These are phyloP conservation scores for Aspergillus transmontanensis DNA, from an alignment of 2,329 filamentous ascomycete genomes.

Conservation along the genomic window DNA sequence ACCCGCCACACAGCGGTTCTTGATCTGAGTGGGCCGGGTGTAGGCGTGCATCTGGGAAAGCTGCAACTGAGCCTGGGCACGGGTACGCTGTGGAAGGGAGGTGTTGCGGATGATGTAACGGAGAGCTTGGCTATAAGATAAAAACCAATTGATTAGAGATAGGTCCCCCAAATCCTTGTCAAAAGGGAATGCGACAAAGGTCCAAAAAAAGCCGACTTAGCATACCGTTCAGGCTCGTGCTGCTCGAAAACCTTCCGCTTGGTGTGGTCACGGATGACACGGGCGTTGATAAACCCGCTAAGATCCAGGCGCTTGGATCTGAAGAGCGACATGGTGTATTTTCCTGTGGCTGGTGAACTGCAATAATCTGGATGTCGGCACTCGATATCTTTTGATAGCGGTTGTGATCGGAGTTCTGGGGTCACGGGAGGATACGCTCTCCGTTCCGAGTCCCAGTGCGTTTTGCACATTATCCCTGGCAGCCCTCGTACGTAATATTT, in stretches of 20 bases:
- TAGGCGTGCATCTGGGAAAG: slow-evolving; percentile 95
- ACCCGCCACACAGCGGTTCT: slow-evolving; percentile 88
- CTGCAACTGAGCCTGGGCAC: slow-evolving; percentile 90
- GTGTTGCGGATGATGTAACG: slow-evolving; percentile 95
- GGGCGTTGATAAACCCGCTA: slow-evolving; percentile 82
- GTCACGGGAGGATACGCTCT: slow-evolving; percentile 18
- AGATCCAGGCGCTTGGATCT: slow-evolving; percentile 87
- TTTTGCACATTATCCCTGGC: too few relatives aligned
- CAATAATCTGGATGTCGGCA: not conserved
- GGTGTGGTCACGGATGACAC: slow-evolving; percentile 88
- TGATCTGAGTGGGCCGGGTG: slow-evolving; percentile 89
- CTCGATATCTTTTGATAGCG: slow-evolving; percentile 9
- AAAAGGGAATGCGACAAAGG: not conserved
- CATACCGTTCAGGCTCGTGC: slow-evolving; percentile 83
- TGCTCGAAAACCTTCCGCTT: slow-evolving; percentile 92
- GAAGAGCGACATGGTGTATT: slow-evolving; percentile 74
- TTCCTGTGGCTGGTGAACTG: not conserved
- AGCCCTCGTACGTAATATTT: too few relatives aligned
- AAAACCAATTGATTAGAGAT: slow-evolving; percentile 4
- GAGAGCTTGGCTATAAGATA: slow-evolving; percentile 73
- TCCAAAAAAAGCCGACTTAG: slow-evolving; percentile 1
- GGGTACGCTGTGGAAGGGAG: slow-evolving; percentile 75
- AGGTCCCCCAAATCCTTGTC: not conserved
- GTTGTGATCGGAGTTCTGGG: slow-evolving; percentile 12
- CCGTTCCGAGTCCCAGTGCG: too few relatives aligned